Evolutionary conservation across 2,329 filamentous ascomycete genomes (phyloP).

Genomic region (Aotearoamyces nothofagi): DNA sequence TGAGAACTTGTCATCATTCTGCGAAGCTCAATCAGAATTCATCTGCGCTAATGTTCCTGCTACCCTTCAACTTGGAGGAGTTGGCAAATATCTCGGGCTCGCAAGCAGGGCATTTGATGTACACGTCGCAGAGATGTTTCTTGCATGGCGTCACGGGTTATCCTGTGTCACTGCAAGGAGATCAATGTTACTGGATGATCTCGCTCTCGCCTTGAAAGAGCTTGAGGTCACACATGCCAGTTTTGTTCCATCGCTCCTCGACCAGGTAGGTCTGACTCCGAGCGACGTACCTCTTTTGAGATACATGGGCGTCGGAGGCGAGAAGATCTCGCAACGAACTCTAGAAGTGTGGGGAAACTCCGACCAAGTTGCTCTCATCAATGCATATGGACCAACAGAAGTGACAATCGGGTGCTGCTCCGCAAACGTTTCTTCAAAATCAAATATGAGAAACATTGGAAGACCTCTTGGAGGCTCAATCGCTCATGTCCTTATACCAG

Average conservation of each 20-base stretch:
- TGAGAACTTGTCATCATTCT: too few relatives aligned
- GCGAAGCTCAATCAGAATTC: too few relatives aligned
- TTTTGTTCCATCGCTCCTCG: conserved; percentile 13
- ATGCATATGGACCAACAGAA: conserved; percentile 68
- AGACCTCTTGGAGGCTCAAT: conserved; percentile 1
- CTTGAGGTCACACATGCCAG: conserved; percentile 18
- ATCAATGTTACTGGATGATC: conserved; percentile 16
- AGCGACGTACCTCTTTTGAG: conserved; percentile 3
- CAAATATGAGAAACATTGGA: conserved; percentile 3
- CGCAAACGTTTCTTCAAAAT: conserved; percentile 38
- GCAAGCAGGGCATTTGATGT: conserved; percentile 21
- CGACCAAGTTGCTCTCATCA: conserved; percentile 19
- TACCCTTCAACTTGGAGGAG: conserved; percentile 1
- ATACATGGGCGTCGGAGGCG: conserved; percentile 3
- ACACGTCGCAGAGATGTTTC: conserved; percentile 18
- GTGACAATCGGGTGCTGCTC: conserved; percentile 49
- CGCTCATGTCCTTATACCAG: conserved; percentile 22
- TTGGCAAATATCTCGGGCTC: conserved; percentile 19
- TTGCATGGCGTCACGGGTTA: conserved; percentile 18
- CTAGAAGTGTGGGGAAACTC: conserved; percentile 5
- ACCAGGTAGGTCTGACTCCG: too few relatives aligned
- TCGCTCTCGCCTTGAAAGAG: conserved; percentile 13
- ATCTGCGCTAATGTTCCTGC: too few relatives aligned
- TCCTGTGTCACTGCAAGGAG: conserved; percentile 14
- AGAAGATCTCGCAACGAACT: not conserved